phyloP scores from a whole-genome alignment of 2,329 filamentous ascomycete species.

The Xylaria sp. region DNA sequence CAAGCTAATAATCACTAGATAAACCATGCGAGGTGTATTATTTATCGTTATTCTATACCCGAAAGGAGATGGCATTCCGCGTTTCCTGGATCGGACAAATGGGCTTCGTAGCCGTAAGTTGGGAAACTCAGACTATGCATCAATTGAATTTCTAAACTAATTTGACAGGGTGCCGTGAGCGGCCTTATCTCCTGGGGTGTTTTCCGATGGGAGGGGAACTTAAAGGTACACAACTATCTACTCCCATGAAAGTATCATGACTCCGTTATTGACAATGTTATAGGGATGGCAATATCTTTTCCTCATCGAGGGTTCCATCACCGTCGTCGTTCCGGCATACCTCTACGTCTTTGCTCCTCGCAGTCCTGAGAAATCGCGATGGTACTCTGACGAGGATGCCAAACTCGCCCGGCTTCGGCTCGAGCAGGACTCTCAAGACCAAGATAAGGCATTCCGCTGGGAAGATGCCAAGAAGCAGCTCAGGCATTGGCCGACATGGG shows the following conservation, averaged over 20 bases:
- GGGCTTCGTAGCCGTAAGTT: slow-evolving; percentile 28
- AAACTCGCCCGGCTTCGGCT: slow-evolving; percentile 31
- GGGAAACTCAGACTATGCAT: neutral
- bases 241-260: neutral
- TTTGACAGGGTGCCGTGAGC: slow-evolving; percentile 24
- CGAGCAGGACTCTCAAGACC: slow-evolving; percentile 27
- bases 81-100: slow-evolving; percentile 26
- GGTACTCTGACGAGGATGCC: slow-evolving; percentile 31
- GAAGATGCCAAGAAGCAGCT: slow-evolving; percentile 27
- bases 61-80: slow-evolving; percentile 25
- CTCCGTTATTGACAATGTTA: neutral
- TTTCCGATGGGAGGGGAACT: slow-evolving; percentile 26
- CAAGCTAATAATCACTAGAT: slow-evolving; percentile 9
- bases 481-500: slow-evolving; percentile 30
- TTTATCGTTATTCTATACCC: slow-evolving; percentile 21
- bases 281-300: slow-evolving; percentile 35
- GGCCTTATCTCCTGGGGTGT: slow-evolving; percentile 33
- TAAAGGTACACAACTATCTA: slow-evolving; percentile 13
- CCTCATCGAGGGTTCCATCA: slow-evolving; percentile 34
- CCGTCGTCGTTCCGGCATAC: slow-evolving; percentile 23
- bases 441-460: slow-evolving; percentile 28
- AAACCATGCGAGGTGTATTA: slow-evolving; percentile 22
- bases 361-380: slow-evolving; percentile 27
- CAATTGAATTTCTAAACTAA: neutral
- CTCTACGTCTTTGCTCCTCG: slow-evolving; percentile 27